These are phyloP conservation scores for Clitocybe nebularis DNA, from an alignment of 1,284 basidiomycete species.

Conservation along the genomic window DNA sequence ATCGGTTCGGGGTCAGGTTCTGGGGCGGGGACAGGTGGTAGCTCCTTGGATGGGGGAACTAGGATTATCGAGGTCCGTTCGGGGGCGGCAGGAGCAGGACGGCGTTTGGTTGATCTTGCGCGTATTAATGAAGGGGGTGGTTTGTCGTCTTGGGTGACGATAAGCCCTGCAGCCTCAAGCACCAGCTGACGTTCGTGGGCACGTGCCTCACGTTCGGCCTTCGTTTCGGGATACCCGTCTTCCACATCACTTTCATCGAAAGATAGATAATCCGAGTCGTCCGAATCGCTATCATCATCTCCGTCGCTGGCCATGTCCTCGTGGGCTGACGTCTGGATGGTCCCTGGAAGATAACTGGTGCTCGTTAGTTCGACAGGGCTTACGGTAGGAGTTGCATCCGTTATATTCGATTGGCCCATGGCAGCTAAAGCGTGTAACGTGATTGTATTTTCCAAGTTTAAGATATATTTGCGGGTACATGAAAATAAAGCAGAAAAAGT, in stretches of 20 bases:
- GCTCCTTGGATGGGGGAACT: slow-evolving; percentile 37
- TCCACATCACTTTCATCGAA: slow-evolving; percentile 47
- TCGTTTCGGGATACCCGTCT: slow-evolving; percentile 42
- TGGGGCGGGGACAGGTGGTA: slow-evolving; percentile 45
- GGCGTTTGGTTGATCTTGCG: slow-evolving; percentile 28
- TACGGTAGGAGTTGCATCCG: slow-evolving; percentile 1
- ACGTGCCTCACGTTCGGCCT: slow-evolving; percentile 57
- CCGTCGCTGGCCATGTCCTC: slow-evolving; percentile 22
- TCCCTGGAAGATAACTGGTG: slow-evolving; percentile 2
- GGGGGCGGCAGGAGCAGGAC: slow-evolving; percentile 51
- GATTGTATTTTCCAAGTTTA: slow-evolving; percentile 18
- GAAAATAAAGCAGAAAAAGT: slow-evolving; percentile 42
- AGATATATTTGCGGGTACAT: slow-evolving; percentile 32
- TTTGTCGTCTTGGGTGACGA: slow-evolving; percentile 56
- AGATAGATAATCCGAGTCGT: slow-evolving; percentile 48
- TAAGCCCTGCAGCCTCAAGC: slow-evolving; percentile 83
- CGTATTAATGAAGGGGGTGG: slow-evolving; percentile 34
- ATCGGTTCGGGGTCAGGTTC: slow-evolving; percentile 24
- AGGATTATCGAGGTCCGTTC: slow-evolving; percentile 17
- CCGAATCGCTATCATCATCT: slow-evolving; percentile 30
- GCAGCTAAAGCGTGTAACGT: slow-evolving; percentile 9
- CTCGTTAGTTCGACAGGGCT: slow-evolving; percentile 2
- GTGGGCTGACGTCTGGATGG: slow-evolving; percentile 2
- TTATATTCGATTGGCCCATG: not conserved
- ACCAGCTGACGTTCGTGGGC: slow-evolving; percentile 79